phyloP scores from a whole-genome alignment of 179 eudicot species.

The Heliamphora pulchella region DNA sequence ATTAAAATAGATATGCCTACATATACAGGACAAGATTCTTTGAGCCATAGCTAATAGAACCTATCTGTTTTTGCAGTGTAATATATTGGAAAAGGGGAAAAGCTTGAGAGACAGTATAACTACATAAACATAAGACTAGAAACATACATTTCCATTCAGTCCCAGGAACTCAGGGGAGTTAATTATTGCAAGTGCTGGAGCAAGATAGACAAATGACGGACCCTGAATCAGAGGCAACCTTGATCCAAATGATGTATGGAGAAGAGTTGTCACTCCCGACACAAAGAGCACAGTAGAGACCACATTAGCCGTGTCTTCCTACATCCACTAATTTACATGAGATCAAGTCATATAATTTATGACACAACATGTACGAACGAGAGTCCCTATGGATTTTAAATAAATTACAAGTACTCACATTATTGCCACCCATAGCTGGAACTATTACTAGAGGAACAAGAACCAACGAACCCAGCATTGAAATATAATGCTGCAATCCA shows the following conservation, averaged over 20 bases:
- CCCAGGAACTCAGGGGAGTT: slow-evolving; percentile 84
- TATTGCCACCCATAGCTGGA: slow-evolving; percentile 89
- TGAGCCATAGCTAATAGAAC: background rate
- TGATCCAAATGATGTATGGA: slow-evolving; percentile 76
- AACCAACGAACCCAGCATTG: slow-evolving; percentile 85
- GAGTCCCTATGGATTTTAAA: background rate
- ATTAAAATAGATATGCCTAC: background rate
- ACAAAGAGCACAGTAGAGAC: slow-evolving; percentile 86
- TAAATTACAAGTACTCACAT: slow-evolving; percentile 50
- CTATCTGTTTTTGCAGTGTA: background rate
- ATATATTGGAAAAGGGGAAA: background rate
- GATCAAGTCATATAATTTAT: slow-evolving; percentile 24
- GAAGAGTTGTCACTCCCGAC: slow-evolving; percentile 78
- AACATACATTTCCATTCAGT: slow-evolving; percentile 75
- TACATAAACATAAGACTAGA: slow-evolving; percentile 9
- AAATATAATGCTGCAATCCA: slow-evolving; percentile 83
- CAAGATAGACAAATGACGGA: slow-evolving; percentile 86
- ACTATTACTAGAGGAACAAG: slow-evolving; percentile 81
- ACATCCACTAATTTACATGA: slow-evolving; percentile 50
- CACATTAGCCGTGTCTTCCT: slow-evolving; percentile 91
- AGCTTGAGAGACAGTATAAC: background rate
- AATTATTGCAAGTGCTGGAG: slow-evolving; percentile 86
- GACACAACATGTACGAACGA: background rate
- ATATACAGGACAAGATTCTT: background rate
- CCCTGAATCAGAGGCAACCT: slow-evolving; percentile 93